Percentiles rank a stretch among this genome's conserved stretches.
Evolutionary conservation across 2,329 filamentous ascomycete genomes (phyloP).

Genomic region (Pseudogymnoascus destructans): DNA sequence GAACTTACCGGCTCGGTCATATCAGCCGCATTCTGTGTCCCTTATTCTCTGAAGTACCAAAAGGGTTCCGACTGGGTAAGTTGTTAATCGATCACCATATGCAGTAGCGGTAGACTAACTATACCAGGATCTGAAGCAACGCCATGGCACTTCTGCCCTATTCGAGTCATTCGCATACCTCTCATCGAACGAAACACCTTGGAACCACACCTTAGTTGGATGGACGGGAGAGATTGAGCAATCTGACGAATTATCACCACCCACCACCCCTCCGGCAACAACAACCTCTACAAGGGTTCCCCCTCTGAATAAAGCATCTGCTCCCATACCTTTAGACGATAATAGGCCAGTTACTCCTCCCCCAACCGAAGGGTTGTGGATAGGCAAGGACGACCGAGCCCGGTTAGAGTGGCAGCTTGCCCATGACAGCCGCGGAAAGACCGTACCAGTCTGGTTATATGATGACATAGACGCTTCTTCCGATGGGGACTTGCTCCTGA

Average conservation of each 20-base stretch:
- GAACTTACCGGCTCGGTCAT: constrained; percentile 52
- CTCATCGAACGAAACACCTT: constrained; percentile 68
- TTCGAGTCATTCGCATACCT: constrained; percentile 86
- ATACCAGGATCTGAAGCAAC: constrained; percentile 55
- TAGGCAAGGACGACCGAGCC: constrained; percentile 56
- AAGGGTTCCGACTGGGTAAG: constrained; percentile 49
- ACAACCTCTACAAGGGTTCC: constrained; percentile 33
- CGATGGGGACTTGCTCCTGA: constrained; percentile 56
- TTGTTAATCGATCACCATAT: constrained; percentile 12
- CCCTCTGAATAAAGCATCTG: constrained; percentile 60
- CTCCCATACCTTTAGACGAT: constrained; percentile 62
- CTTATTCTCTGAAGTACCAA: constrained; percentile 44
- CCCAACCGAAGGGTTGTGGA: constrained; percentile 53
- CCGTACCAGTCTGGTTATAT: constrained; percentile 77
- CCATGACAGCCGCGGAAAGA: constrained; percentile 61
- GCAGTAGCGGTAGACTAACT: background rate
- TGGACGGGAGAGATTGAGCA: constrained; percentile 83
- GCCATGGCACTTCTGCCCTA: constrained; percentile 78
- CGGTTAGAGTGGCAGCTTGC: constrained; percentile 62
- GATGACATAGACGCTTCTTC: constrained; percentile 57
- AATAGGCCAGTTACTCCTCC: constrained; percentile 43
- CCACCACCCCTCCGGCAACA: constrained; percentile 36
- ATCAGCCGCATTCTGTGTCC: constrained; percentile 51
- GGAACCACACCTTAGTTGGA: constrained; percentile 85
- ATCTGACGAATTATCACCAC: constrained; percentile 33